phyloP scores from a whole-genome alignment of 225 moss, liverwort and hornwort species.

The Pseudoscleropodium purum region DNA sequence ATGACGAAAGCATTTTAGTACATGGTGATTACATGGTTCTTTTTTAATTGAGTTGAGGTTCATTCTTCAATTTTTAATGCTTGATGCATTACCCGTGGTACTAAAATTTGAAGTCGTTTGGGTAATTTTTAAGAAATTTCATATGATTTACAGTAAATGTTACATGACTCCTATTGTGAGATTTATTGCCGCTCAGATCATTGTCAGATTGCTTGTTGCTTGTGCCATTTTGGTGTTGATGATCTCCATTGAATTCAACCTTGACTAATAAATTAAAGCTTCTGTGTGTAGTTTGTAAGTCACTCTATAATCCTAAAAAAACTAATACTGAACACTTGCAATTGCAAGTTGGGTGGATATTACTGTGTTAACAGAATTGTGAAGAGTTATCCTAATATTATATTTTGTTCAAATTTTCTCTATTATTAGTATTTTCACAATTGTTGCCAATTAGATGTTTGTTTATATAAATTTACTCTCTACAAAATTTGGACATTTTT shows the following conservation, averaged over 20 bases:
- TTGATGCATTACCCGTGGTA: neutral
- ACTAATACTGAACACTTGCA: neutral
- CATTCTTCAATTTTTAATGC: neutral
- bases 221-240: neutral
- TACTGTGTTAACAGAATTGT: neutral
- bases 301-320: neutral
- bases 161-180: neutral
- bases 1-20: slow-evolving; percentile 16
- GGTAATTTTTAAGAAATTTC: neutral
- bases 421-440: neutral
- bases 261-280: neutral
- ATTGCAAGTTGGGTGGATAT: neutral
- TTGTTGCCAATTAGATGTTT: neutral
- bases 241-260: neutral
- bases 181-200: neutral
- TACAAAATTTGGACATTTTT: neutral
- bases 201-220: neutral
- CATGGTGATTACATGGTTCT: neutral
- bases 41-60: neutral
- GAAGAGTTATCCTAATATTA: too few species aligned
- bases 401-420: neutral
- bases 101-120: neutral
- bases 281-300: neutral
- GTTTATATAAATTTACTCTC: neutral
- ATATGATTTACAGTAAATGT: neutral